These are phyloP conservation scores for Spathaspora arborariae DNA, from an alignment of 805 yeast species.

Conservation along the genomic window DNA sequence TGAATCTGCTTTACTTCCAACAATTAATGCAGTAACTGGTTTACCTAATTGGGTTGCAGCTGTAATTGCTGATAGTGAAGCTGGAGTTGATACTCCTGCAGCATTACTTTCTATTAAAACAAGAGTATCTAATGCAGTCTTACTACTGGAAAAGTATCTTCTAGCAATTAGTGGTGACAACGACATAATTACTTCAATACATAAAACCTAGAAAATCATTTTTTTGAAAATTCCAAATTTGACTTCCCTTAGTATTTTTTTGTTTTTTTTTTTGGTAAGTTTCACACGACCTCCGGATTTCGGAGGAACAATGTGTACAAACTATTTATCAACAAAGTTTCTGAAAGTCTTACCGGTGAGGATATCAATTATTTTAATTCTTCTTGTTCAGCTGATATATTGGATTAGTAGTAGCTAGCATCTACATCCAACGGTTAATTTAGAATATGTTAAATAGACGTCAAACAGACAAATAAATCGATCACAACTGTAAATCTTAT, in stretches of 20 bases:
- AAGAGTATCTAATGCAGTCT: slow-evolving; percentile 46
- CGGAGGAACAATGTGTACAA: too few relatives aligned
- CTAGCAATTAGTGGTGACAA: slow-evolving; percentile 11
- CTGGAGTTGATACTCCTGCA: slow-evolving; percentile 46
- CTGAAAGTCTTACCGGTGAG: too few relatives aligned
- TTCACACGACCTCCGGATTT: slow-evolving; percentile 5
- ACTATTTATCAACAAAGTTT: too few relatives aligned
- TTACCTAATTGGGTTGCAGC: slow-evolving; percentile 78
- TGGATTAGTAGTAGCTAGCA: too few relatives aligned
- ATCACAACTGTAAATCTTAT: too few relatives aligned
- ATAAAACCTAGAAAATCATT: background rate
- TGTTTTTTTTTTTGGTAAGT: background rate
- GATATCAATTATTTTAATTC: too few relatives aligned
- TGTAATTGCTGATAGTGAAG: slow-evolving; percentile 65
- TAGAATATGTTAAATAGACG: too few relatives aligned
- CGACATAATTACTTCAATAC: background rate
- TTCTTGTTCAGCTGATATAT: too few relatives aligned
- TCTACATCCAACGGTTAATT: too few relatives aligned
- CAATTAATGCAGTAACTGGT: slow-evolving; percentile 74
- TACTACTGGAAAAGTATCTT: slow-evolving; percentile 46
- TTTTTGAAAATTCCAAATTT: background rate
- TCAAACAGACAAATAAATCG: too few relatives aligned
- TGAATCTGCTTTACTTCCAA: slow-evolving; percentile 58
- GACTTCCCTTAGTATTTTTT: background rate
- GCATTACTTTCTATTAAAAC: slow-evolving; percentile 70